Conservation (phyloP, 2,329 filamentous ascomycete genomes). For the Bertia moriformis region DNA sequence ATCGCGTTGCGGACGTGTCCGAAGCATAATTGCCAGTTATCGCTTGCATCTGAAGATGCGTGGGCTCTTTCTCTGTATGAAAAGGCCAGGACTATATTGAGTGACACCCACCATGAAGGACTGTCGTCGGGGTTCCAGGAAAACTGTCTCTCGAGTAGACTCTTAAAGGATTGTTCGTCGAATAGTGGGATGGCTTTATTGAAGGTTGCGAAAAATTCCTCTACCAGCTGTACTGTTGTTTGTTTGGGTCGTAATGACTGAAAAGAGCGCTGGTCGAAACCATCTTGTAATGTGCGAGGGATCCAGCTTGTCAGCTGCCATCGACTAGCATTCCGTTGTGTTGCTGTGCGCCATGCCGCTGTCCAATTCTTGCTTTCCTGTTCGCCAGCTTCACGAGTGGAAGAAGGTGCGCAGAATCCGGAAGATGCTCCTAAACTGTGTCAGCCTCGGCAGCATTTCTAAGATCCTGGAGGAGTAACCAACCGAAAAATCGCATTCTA, state of each 20-base stretch:
- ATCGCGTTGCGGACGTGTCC: conserved; percentile 8
- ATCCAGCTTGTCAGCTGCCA: background rate
- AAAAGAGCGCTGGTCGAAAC: background rate
- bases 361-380: too few species aligned
- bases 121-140: background rate
- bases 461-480: background rate
- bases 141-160: background rate
- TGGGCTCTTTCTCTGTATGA: conserved; percentile 6
- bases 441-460: background rate
- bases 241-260: background rate
- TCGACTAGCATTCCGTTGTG: background rate
- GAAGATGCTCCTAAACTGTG: background rate
- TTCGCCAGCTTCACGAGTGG: too few species aligned
- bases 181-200: background rate
- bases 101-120: background rate
- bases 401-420: background rate
- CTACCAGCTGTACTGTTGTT: background rate
- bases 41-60: conserved; percentile 1
- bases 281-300: background rate
- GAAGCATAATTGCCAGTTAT: conserved; percentile 7
- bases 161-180: background rate
- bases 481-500: background rate
- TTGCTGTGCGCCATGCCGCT: too few species aligned
- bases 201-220: background rate
- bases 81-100: conserved; percentile 9